A percentile compares a stretch with the other conserved stretches of the same genome.
Conservation (phyloP, 2,329 filamentous ascomycete genomes). For the Elsinoe batatas region DNA sequence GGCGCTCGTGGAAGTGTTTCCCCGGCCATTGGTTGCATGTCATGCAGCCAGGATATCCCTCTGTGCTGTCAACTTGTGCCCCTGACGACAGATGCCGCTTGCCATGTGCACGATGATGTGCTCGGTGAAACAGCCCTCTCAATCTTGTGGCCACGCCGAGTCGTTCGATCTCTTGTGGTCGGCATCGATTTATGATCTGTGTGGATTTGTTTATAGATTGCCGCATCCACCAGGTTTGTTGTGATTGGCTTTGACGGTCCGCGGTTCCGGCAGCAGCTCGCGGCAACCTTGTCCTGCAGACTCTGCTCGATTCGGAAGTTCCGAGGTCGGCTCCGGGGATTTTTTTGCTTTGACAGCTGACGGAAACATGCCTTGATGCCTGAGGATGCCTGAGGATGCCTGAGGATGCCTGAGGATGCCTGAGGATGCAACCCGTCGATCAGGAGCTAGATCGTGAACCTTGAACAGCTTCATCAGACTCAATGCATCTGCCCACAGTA, state of each 20-base stretch:
- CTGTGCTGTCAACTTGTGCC: neutral
- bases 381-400: too few relatives aligned
- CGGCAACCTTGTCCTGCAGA: neutral
- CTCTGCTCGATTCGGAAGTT: neutral
- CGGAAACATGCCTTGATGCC: neutral
- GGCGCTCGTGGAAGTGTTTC: neutral
- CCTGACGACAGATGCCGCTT: slow-evolving; percentile 2
- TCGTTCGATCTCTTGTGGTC: neutral
- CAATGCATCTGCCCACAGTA: too few relatives aligned
- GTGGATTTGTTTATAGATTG: slow-evolving; percentile 8
- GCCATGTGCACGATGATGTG: slow-evolving; percentile 1
- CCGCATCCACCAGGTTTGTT: slow-evolving; percentile 2
- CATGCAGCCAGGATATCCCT: neutral
- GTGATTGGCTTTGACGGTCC: slow-evolving; percentile 6
- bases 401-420: too few relatives aligned
- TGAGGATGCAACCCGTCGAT: neutral
- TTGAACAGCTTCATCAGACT: too few relatives aligned
- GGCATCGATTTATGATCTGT: neutral
- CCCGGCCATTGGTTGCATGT: slow-evolving; percentile 2
- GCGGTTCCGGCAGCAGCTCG: neutral
- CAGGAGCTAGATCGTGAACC: neutral
- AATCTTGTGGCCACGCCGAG: neutral
- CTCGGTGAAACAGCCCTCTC: slow-evolving; percentile 1
- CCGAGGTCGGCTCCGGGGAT: neutral
- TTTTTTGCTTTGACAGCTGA: neutral